Conservation (phyloP, 163 green algal genomes). For the Chloromonas sp. region DNA sequence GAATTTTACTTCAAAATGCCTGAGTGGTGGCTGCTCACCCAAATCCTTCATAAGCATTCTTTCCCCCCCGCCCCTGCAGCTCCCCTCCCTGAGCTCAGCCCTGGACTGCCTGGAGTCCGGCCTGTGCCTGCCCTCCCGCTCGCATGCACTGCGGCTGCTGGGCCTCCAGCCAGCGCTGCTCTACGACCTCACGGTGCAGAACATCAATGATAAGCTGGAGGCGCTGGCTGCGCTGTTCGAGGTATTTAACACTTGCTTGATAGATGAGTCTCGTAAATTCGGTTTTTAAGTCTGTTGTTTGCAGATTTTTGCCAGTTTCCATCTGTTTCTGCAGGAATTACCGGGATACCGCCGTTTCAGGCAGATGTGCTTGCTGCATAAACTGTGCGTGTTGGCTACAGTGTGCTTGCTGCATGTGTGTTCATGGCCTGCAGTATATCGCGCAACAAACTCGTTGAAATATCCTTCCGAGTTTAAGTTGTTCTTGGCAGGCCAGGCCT, state of each 20-base stretch:
- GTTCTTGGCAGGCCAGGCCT: too few species aligned
- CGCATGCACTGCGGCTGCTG: conserved; percentile 30
- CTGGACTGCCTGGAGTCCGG: conserved; percentile 7
- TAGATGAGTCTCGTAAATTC: not conserved
- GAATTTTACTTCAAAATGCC: not conserved
- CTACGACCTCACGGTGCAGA: conserved; percentile 30
- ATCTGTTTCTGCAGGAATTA: too few species aligned
- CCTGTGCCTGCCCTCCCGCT: conserved; percentile 5
- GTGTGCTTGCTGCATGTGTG: not conserved
- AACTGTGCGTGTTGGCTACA: not conserved
- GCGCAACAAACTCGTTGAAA: too few species aligned
- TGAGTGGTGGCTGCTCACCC: not conserved
- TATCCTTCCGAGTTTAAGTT: too few species aligned
- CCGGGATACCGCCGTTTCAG: too few species aligned
- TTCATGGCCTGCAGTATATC: too few species aligned
- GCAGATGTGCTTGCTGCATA: not conserved
- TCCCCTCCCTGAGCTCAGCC: conserved; percentile 9
- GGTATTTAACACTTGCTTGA: conserved; percentile 1
- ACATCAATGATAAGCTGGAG: conserved; percentile 10
- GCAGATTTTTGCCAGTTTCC: too few species aligned
- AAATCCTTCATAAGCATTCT: conserved; percentile 2
- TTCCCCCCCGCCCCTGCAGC: conserved; percentile 5
- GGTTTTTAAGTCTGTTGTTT: too few species aligned
- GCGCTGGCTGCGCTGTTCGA: conserved; percentile 9
- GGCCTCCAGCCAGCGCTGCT: conserved; percentile 28